Percentiles rank a stretch among this genome's conserved stretches.
Conservation (phyloP, 805 yeast genomes). For the Candida succiphila region DNA sequence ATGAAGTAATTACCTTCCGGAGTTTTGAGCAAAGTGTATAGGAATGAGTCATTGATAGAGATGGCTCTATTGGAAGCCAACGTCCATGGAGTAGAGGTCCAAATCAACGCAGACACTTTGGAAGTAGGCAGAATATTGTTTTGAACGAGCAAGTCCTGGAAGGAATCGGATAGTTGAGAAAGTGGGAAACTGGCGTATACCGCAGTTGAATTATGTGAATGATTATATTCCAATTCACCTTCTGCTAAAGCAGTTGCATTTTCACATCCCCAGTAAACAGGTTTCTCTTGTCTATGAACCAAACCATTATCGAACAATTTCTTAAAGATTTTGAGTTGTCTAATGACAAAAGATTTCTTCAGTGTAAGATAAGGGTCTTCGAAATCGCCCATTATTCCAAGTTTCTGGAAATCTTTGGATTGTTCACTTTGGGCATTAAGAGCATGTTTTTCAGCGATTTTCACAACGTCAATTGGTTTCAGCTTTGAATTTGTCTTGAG, state of each 20-base stretch:
- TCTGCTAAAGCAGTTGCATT: constrained; percentile 93
- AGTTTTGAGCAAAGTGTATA: constrained; percentile 41
- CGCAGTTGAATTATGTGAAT: constrained; percentile 57
- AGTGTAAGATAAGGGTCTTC: constrained; percentile 64
- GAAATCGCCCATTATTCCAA: constrained; percentile 84
- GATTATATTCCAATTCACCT: constrained; percentile 86
- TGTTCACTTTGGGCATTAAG: constrained; percentile 55
- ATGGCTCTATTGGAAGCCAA: constrained; percentile 81
- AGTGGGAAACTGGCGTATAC: constrained; percentile 62
- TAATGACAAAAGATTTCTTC: constrained; percentile 56
- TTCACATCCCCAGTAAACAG: constrained; percentile 97
- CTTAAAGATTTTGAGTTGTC: constrained; percentile 65
- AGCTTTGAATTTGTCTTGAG: constrained; percentile 9
- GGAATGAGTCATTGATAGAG: constrained; percentile 49
- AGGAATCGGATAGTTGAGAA: constrained; percentile 10
- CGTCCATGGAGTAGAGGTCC: constrained; percentile 99
- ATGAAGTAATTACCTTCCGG: constrained; percentile 33
- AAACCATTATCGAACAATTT: constrained; percentile 54
- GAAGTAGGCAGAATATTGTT: constrained; percentile 2
- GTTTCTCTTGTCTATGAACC: constrained; percentile 78
- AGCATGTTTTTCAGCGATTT: constrained; percentile 65
- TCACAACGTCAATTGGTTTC: constrained; percentile 46
- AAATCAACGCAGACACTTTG: constrained; percentile 41
- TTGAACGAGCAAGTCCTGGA: constrained; percentile 9
- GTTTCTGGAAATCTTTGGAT: constrained; percentile 47